Percentiles rank a stretch among this genome's conserved stretches.
Conservation (phyloP, 2,329 filamentous ascomycete genomes). For the Botrytis elliptica region DNA sequence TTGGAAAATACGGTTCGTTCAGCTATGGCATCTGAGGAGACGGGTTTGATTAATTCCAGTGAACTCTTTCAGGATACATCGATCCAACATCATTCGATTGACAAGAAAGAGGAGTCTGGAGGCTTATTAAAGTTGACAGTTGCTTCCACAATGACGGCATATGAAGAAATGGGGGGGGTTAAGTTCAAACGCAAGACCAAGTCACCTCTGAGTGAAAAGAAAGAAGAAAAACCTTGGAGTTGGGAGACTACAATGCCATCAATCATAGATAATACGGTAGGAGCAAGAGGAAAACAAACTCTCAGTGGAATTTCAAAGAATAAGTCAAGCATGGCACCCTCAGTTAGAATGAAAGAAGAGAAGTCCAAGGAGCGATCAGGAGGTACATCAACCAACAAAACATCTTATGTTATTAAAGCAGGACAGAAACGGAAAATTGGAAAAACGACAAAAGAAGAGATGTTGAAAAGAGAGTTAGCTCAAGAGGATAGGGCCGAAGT, state of each 20-base stretch:
- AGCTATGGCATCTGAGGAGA: background rate
- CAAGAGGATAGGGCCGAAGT: background rate
- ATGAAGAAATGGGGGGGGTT: background rate
- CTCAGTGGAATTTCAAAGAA: background rate
- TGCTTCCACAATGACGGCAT: background rate
- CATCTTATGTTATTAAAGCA: background rate
- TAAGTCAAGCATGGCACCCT: background rate
- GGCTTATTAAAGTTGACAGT: background rate
- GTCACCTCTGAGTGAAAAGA: background rate
- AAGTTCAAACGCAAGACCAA: background rate
- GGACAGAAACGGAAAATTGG: background rate
- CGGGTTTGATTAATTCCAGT: background rate
- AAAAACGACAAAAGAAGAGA: too few species aligned
- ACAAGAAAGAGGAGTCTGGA: background rate
- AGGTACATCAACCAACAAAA: background rate
- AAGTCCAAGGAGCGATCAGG: background rate
- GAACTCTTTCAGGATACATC: background rate
- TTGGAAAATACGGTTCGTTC: too few species aligned
- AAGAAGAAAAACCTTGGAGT: background rate
- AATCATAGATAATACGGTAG: background rate
- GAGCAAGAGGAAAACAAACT: background rate
- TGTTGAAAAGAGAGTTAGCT: background rate
- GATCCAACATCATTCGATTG: background rate
- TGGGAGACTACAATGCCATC: background rate
- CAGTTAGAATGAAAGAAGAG: background rate